Evolutionary conservation across 495 filamentous ascomycete genomes (phyloP).

Genomic region (Cryomyces antarcticus): DNA sequence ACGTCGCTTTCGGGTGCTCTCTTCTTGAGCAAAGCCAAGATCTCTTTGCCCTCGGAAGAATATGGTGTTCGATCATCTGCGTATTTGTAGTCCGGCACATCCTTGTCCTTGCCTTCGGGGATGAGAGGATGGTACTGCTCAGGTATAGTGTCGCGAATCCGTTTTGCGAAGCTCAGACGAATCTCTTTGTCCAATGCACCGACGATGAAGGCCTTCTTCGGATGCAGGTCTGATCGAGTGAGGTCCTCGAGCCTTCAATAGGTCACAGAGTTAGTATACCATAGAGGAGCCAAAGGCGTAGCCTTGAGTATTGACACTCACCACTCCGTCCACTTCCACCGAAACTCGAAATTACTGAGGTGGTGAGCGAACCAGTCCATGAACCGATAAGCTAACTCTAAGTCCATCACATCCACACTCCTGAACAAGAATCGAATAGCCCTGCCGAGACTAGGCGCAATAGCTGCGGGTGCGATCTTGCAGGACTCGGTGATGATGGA

Average conservation of each 20-base stretch:
- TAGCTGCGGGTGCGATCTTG: conserved; percentile 84
- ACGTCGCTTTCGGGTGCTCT: conserved; percentile 72
- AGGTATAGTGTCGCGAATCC: conserved; percentile 83
- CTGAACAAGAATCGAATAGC: conserved; percentile 84
- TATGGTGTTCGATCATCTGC: conserved; percentile 59
- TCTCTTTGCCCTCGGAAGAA: conserved; percentile 53
- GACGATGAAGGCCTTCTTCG: conserved; percentile 78
- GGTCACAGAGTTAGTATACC: too few relatives aligned
- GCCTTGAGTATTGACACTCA: too few relatives aligned
- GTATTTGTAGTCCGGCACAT: conserved; percentile 89
- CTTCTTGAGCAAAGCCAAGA: conserved; percentile 56
- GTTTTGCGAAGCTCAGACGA: conserved; percentile 82
- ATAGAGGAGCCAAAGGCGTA: too few relatives aligned
- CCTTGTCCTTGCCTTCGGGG: conserved; percentile 70
- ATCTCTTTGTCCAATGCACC: conserved; percentile 94
- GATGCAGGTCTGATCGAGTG: conserved; percentile 51
- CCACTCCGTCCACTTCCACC: conserved; percentile 99
- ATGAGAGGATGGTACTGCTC: conserved; percentile 70
- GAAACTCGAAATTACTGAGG: conserved; percentile 95
- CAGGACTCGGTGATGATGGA: conserved; percentile 84
- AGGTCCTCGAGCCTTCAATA: conserved; percentile 55
- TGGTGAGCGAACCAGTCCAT: conserved; percentile 97
- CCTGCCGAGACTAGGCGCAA: conserved; percentile 84
- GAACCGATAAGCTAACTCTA: conserved; percentile 74
- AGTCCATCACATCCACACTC: conserved; percentile 57